Base-by-base conservation (phyloP, 2,329 filamentous ascomycete species). In the Talaromyces verruculosus region DNA sequence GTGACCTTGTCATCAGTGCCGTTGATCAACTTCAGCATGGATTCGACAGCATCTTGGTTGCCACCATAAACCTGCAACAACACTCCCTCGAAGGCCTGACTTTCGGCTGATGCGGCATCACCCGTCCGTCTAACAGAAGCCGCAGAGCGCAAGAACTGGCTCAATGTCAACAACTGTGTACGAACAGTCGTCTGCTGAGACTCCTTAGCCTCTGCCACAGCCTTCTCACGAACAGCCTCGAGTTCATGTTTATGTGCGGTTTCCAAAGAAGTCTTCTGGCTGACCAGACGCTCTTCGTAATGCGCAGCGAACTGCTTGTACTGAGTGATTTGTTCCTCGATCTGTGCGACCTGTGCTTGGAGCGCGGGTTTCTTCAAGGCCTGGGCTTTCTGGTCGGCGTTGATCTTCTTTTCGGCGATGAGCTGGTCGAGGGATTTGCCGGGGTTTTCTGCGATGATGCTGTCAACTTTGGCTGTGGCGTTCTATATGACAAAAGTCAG, bases 1-100 rank as follows among this genome's bases (percentile, higher is more conserved):
- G 81, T 78, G 6, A 89, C 83, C 67, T 81, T 83, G 66, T 89
- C 87, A 49, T 86, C 83, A 22, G 81, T 76, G 37, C 87, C 87
- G 47, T 87, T 80, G 68, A 89, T 86, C 67, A 89, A 76, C 76
- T 84, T 88, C 72, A 87, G 76, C 70, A 87, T 85, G 1, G 85
- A 83, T 35, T 80, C 79, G 13, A 89, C 85, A 37, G 87, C 86
- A 69, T 83, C 80, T 51, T 83, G 78, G 66, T 87, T 86, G 47
- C 87, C 87, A 68, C 86, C 87, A 70, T 89, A 89, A 37, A 89
- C 85, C 71, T 87, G 81, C 67, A 87, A 80, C 65, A 89, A 76
- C 11, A 85, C 86, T 67, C 86, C 87, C 77, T 89, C 87, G 68
- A 89, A 89, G 17, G 86, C 87, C 72, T 83, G 85, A 69, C 81